A percentile compares a stretch with the other conserved stretches of the same genome.
These are phyloP conservation scores for Ceratonia siliqua DNA, from an alignment of 306 rosid species.

Conservation along the genomic window DNA sequence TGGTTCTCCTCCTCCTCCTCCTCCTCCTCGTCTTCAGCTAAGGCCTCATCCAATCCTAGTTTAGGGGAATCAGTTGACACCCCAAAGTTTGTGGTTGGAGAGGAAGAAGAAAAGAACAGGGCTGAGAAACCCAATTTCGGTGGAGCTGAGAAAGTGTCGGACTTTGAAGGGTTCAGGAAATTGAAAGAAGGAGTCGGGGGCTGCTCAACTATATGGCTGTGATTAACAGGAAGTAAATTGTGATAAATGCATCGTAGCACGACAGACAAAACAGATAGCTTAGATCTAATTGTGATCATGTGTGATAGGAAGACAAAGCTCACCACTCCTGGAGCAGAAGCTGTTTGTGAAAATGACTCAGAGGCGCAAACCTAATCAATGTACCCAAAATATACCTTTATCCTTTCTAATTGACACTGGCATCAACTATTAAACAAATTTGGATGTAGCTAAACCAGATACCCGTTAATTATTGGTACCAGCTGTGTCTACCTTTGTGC, in stretches of 20 bases:
- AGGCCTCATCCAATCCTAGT: constrained; percentile 21
- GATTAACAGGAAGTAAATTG: constrained; percentile 10
- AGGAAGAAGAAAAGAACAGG: constrained; percentile 37
- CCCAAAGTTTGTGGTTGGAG: constrained; percentile 22
- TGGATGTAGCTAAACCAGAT: too few relatives aligned
- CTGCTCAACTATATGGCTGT: neutral
- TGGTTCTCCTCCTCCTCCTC: neutral
- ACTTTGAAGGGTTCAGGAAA: constrained; percentile 24
- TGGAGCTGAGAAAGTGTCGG: constrained; percentile 16
- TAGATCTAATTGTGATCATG: constrained; percentile 51
- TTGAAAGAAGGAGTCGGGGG: constrained; percentile 36
- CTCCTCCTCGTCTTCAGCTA: constrained; percentile 3
- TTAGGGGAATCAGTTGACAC: constrained; percentile 27
- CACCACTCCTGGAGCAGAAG: constrained; percentile 20
- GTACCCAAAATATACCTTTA: too few relatives aligned
- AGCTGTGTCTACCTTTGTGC: neutral
- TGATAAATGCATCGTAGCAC: constrained; percentile 28
- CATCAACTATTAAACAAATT: too few relatives aligned
- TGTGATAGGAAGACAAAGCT: neutral
- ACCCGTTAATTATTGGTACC: too few relatives aligned
- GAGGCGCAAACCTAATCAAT: neutral
- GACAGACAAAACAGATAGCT: constrained; percentile 34
- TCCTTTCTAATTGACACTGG: too few relatives aligned
- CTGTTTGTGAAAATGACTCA: constrained; percentile 42
- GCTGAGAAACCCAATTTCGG: constrained; percentile 14